These are phyloP conservation scores for Coemansia sp. DNA, from an alignment of 192 early-diverging fungal species.

Conservation along the genomic window DNA sequence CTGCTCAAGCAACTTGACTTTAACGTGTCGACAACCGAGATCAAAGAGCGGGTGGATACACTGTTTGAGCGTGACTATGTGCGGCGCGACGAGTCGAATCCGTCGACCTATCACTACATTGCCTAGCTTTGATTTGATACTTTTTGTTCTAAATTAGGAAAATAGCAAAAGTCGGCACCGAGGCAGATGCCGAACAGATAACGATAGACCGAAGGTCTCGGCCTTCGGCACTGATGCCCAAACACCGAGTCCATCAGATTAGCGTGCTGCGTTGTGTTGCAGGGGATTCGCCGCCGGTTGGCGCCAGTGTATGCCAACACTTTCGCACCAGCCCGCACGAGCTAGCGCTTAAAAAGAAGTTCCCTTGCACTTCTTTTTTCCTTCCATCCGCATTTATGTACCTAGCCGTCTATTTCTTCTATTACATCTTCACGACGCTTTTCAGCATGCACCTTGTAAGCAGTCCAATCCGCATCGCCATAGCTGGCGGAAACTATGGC, in stretches of 20 bases:
- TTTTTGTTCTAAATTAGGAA: too few relatives aligned
- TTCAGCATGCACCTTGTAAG: slow-evolving; percentile 21
- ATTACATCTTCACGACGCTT: background rate
- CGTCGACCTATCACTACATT: slow-evolving; percentile 82
- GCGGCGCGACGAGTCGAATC: slow-evolving; percentile 79
- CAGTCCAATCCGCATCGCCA: slow-evolving; percentile 35
- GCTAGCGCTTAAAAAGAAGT: background rate
- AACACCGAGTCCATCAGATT: background rate
- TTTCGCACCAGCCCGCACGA: too few relatives aligned
- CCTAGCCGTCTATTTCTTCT: background rate
- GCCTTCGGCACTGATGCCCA: background rate
- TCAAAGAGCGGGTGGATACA: slow-evolving; percentile 96
- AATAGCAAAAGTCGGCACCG: background rate
- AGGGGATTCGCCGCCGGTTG: too few relatives aligned
- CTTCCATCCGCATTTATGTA: background rate
- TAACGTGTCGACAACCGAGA: slow-evolving; percentile 77
- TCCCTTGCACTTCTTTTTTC: slow-evolving; percentile 2
- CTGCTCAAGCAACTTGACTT: slow-evolving; percentile 87
- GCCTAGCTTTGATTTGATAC: slow-evolving; percentile 46
- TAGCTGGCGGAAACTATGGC: slow-evolving; percentile 51
- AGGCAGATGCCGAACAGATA: slow-evolving; percentile 1
- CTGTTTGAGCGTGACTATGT: slow-evolving; percentile 94
- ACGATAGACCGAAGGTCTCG: slow-evolving; percentile 3
- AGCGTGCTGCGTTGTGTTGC: background rate
- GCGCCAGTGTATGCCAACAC: too few relatives aligned